Base-by-base conservation (phyloP, 257 asterid genomes). In the Solanum dulcamara region DNA sequence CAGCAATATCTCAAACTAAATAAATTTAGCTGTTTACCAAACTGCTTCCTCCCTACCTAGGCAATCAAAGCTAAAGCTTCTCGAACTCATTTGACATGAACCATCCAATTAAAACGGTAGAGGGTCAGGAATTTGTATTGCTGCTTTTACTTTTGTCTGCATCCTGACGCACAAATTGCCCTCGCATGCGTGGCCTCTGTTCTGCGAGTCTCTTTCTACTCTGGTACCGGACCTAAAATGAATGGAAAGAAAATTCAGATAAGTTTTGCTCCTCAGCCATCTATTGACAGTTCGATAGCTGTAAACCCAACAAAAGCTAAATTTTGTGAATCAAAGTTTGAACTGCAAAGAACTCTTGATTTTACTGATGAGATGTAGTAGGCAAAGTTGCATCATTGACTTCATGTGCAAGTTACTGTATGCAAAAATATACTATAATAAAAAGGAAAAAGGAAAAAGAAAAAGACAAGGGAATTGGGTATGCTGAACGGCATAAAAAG, bases 171-270 rank as follows among this genome's bases (percentile, higher is more conserved):
- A 91, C 93, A 79, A 91, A 91, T 86, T 91, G 92, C 79, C 93
- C 93, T 28, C 90, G 88, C 38, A 89, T 83, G 4, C 93, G 93
- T n/a, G 93, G 91, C 86, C 93, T 86, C 85, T 87, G 88, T 81
- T 91, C 93, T 37, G 93, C 93, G 20, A 91, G 85, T 66, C 86
- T 87, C 88, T 91, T 89, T 83, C 93, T 87, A 86, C 92, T 87
- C 79, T 91, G 91, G 77, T 91, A 91, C 85, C 92, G 86, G 13
- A 91, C 92, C 93, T 91, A 86, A 33, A 86, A 85, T 48, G n/a
- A 20, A 77, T 4, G 28, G 62, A 32, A 75, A 26, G 40, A 46
- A 46, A 77, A 26, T 28, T 35, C 13, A 44, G 37, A 1, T 35
- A 53, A 57, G 26, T 37, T 75, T 10, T 24, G 48, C 37, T 59